Evolutionary conservation across 306 rosid species (phyloP).

Genomic region (Lotus japonicus): DNA sequence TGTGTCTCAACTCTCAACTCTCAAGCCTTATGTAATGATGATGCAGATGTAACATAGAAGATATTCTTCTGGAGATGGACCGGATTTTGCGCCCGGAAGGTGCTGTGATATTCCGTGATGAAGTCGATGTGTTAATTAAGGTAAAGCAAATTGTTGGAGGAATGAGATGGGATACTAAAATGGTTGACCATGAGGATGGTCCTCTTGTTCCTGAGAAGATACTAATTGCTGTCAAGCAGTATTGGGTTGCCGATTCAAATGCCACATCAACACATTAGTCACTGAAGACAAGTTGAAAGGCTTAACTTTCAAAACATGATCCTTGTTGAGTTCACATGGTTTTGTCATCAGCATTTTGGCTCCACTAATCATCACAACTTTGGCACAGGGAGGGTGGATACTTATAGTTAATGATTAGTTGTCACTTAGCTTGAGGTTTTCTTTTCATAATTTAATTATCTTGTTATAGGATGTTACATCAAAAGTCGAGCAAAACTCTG

Average conservation of each 20-base stretch:
- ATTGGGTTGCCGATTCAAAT: constrained; percentile 79
- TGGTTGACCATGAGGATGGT: constrained; percentile 97
- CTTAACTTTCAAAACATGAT: constrained; percentile 15
- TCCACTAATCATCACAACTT: constrained; percentile 4
- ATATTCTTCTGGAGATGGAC: constrained; percentile 96
- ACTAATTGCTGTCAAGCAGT: constrained; percentile 85
- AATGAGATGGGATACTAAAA: constrained; percentile 85
- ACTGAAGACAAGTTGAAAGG: constrained; percentile 13
- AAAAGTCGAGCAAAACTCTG: constrained; percentile 13
- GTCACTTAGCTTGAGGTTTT: constrained; percentile 10
- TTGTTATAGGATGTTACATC: constrained; percentile 21
- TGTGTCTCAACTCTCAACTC: too few relatives aligned
- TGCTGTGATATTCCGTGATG: constrained; percentile 83
- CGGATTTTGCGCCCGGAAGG: constrained; percentile 91
- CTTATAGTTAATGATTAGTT: constrained; percentile 3
- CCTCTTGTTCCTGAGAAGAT: constrained; percentile 91
- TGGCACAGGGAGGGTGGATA: constrained; percentile 8
- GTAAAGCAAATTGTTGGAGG: constrained; percentile 78
- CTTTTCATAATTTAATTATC: constrained; percentile 8
- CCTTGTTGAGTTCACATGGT: constrained; percentile 21
- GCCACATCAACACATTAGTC: constrained; percentile 46
- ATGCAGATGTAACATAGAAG: constrained; percentile 75
- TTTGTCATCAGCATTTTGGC: constrained; percentile 32
- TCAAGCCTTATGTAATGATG: constrained; percentile 6
- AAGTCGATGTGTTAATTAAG: constrained; percentile 58